Base-by-base conservation (phyloP, 2,329 filamentous ascomycete genomes). In the Ophiostoma perfectum region DNA sequence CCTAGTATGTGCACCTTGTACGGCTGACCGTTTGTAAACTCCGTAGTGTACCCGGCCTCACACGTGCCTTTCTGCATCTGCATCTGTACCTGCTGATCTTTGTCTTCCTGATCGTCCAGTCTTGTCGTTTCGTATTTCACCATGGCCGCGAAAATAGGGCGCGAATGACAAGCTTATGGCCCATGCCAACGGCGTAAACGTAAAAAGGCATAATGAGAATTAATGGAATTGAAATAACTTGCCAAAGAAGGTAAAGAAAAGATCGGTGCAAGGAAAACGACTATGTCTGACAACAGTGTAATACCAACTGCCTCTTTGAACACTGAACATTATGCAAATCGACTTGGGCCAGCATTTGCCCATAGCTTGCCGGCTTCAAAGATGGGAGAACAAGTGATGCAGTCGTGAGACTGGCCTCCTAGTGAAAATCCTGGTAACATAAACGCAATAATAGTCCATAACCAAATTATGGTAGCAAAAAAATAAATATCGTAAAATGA, bases 351-450 rank as follows among this genome's bases (percentile, higher is more conserved):
- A 55, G 8, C n/a, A 55, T 27, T 18, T 55, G 16, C 49, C 49
- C 18, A 9, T 27, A 11, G 49, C 49, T 55, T 55, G 49, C 27
- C 45, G 45, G 27, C 27, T 16, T 47, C 12, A 2, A 47, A 14
- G 45, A 47, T 47, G 45, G n/a, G 14, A 16, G 45, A 2, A n/a
- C 12, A 5, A 47, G n/a, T 47, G 45, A 60, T 60, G 27, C 11
- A 38, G 14, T 38, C 55, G 55, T 60, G 55, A 60, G 55, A 60
- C 5, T 52, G 27, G 55, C 55, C 5, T 60, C 55, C 55, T 60
- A 38, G 27, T 38, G 38, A 55, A 38, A 38, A 11, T 16, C 45
- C 5, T 2, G 2, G 45, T 9, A n/a, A 18, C 7, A 65, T 27
- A 27, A 8, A 55, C 27, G 49, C 18, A 55, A 55, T 9, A 11